These are phyloP conservation scores for Erodium moschatum DNA, from an alignment of 441 rosid genomes.

Conservation along the genomic window DNA sequence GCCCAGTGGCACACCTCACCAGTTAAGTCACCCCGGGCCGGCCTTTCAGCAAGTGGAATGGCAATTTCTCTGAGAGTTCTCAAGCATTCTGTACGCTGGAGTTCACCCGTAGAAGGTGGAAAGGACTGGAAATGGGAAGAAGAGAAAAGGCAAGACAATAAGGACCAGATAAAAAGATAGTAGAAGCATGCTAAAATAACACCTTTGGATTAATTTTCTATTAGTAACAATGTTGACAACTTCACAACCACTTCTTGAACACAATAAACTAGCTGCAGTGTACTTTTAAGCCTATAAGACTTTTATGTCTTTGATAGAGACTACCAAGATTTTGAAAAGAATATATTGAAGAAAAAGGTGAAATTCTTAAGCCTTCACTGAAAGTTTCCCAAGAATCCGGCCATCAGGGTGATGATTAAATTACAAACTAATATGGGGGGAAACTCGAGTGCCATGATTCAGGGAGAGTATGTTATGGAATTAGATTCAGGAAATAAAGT, in stretches of 20 bases:
- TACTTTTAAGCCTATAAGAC: not conserved
- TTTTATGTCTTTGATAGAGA: not conserved
- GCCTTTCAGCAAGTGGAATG: slow-evolving; percentile 91
- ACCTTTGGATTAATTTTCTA: not conserved
- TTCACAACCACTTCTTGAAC: not conserved
- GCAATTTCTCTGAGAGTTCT: slow-evolving; percentile 83
- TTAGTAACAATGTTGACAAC: not conserved
- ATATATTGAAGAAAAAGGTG: not conserved
- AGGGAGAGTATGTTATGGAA: not conserved
- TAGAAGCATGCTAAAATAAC: slow-evolving; percentile 4
- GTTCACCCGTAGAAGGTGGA: slow-evolving; percentile 75
- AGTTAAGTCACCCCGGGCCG: slow-evolving; percentile 94
- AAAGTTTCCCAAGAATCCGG: slow-evolving; percentile 1
- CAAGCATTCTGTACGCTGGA: slow-evolving; percentile 87
- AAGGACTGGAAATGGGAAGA: slow-evolving; percentile 49
- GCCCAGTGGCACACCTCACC: slow-evolving; percentile 99
- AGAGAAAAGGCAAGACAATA: slow-evolving; percentile 13
- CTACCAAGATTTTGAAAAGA: not conserved
- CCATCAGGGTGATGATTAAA: not conserved
- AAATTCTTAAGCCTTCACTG: not conserved
- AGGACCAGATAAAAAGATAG: slow-evolving; percentile 1
- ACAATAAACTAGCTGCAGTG: not conserved
- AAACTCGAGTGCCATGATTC: not conserved
- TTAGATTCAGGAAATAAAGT: not conserved
- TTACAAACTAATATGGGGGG: not conserved